Conservation (phyloP, 1,284 basidiomycete species). For the Earliella scabrosa region DNA sequence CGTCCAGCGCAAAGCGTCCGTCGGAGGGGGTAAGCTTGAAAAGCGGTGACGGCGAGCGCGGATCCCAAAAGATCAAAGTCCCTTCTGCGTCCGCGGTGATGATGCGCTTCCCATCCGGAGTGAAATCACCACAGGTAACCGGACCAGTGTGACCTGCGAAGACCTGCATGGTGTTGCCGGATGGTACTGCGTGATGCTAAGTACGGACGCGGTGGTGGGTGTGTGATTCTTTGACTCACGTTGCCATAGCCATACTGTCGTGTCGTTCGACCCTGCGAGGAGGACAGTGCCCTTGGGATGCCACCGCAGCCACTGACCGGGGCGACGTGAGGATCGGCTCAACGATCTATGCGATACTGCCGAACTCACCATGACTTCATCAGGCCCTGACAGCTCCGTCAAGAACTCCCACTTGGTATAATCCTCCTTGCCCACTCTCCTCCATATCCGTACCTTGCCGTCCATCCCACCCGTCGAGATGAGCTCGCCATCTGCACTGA, state of each 20-base stretch:
- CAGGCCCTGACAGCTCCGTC: slow-evolving; percentile 90
- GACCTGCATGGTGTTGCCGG: slow-evolving; percentile 94
- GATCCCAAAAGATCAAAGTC: slow-evolving; percentile 91
- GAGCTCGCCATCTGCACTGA: slow-evolving; percentile 89
- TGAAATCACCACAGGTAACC: slow-evolving; percentile 90
- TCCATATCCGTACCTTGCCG: slow-evolving; percentile 91
- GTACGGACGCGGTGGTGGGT: not conserved
- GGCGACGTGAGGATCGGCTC: not conserved
- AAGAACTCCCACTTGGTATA: slow-evolving; percentile 91
- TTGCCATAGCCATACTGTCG: slow-evolving; percentile 99
- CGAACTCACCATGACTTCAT: slow-evolving; percentile 89
- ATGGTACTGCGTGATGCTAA: slow-evolving; percentile 69
- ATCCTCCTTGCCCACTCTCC: slow-evolving; percentile 74
- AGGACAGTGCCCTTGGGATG: slow-evolving; percentile 93
- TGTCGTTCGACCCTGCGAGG: slow-evolving; percentile 91
- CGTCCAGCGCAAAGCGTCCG: slow-evolving; percentile 77
- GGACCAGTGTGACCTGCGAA: slow-evolving; percentile 90
- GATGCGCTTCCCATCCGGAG: slow-evolving; percentile 91
- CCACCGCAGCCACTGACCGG: slow-evolving; percentile 88
- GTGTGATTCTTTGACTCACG: slow-evolving; percentile 49
- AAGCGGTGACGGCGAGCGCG: slow-evolving; percentile 75
- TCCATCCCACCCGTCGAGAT: slow-evolving; percentile 98
- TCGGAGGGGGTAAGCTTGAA: slow-evolving; percentile 81
- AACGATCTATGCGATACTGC: not conserved
- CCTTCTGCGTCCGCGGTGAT: slow-evolving; percentile 89